These are phyloP conservation scores for Mallotus repandus DNA, from an alignment of 441 rosid genomes.

Conservation along the genomic window DNA sequence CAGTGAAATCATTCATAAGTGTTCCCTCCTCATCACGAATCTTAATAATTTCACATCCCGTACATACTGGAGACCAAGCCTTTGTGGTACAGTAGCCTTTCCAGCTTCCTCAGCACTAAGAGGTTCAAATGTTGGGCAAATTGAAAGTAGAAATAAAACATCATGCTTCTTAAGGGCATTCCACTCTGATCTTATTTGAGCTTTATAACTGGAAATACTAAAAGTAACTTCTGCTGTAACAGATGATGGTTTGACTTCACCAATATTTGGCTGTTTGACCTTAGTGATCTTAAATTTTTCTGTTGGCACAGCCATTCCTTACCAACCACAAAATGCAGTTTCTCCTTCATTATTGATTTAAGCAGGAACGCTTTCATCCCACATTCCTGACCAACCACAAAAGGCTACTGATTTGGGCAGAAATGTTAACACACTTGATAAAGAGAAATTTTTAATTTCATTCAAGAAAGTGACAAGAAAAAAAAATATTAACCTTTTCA, in stretches of 20 bases:
- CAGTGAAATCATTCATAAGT: constrained; percentile 96
- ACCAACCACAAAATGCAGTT: constrained; percentile 97
- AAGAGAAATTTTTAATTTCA: too few species aligned
- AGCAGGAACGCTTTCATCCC: too few species aligned
- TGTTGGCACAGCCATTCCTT: constrained; percentile 95
- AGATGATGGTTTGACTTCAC: constrained; percentile 96
- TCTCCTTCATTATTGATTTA: constrained; percentile 88
- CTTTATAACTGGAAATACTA: constrained; percentile 85
- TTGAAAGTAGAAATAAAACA: constrained; percentile 87
- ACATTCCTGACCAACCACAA: too few species aligned
- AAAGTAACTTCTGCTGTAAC: constrained; percentile 83
- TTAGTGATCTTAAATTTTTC: constrained; percentile 67
- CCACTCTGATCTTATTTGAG: constrained; percentile 95
- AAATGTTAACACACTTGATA: too few species aligned
- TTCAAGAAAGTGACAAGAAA: too few species aligned
- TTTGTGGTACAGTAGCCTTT: constrained; percentile 87
- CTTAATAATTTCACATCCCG: constrained; percentile 93
- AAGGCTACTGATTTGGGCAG: too few species aligned
- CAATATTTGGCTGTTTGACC: constrained; percentile 96
- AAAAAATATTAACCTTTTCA: constrained; percentile 19
- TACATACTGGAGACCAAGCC: constrained; percentile 92
- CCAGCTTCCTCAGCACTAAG: constrained; percentile 90
- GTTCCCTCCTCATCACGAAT: constrained; percentile 90
- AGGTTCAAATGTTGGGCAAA: constrained; percentile 93
- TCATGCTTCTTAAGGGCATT: constrained; percentile 97